Base-by-base conservation (phyloP, 2,329 filamentous ascomycete genomes). In the Amesomyces nigricolor region DNA sequence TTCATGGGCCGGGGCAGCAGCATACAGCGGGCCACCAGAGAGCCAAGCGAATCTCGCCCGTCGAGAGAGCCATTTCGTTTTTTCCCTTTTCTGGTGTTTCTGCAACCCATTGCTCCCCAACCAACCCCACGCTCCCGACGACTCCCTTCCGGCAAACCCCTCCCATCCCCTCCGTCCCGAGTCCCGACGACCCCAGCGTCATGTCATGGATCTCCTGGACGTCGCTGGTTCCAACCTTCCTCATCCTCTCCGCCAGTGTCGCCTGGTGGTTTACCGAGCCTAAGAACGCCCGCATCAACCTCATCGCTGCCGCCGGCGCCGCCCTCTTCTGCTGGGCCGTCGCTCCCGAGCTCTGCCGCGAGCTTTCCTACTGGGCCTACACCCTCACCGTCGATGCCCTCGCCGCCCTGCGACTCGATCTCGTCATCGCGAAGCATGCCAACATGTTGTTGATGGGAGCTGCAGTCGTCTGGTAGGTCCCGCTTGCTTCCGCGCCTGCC, bases 371-470 rank as follows among this genome's bases (percentile, higher is more conserved):
- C 56, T 67, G 66, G 47, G 45, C 72, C 44, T 73, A 71, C 62
- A 62, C 65, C 37, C 61, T 67, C n/a, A 64, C 63, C 53, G 58
- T 66, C 52, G 66, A 67, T 56, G 58, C 70, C 46, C 66, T 75
- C 60, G 68, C 71, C 56, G 66, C 73, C 54, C 67, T 76, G 39
- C 74, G 70, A 52, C 71, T 80, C 57, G 74, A 79, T 67, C 70
- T 73, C 26, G 66, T 80, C 58, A 64, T 79, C 26, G 60, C 75
- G 37, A 71, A 74, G 56, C 74, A 81, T 70, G 74, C 76, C 56
- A 80, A 74, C 61, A 82, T 82, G 79, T 67, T 80, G 48, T 66
- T 82, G 57, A 79, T 76, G 44, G 73, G 79, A 44, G 72, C 75
- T 55, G 79, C 79, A 53, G 71, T 80, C 46, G 65, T 77, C 51